These are phyloP conservation scores for Zostera marina DNA, from an alignment of 116 monocot species.

Conservation along the genomic window DNA sequence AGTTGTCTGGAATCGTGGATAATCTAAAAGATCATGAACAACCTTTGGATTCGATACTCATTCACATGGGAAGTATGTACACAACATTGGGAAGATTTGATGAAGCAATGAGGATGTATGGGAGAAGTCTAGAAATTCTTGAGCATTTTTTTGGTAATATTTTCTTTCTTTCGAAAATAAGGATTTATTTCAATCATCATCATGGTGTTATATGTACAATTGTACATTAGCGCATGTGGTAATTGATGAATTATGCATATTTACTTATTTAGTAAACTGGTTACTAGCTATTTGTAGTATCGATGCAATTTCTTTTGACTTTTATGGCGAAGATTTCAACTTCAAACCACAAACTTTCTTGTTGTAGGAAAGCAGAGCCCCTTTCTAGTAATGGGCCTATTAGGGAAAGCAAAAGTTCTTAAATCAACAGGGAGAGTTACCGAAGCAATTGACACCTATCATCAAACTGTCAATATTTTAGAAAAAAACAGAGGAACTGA, in stretches of 20 bases:
- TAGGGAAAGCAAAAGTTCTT: conserved; percentile 74
- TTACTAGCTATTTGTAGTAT: neutral
- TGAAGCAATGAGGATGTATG: conserved; percentile 43
- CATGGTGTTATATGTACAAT: neutral
- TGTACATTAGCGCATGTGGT: no score
- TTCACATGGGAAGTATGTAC: conserved; percentile 81
- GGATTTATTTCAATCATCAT: no score
- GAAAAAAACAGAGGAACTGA: conserved; percentile 42
- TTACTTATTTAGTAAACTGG: neutral
- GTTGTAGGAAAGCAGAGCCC: conserved; percentile 45
- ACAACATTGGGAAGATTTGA: conserved; percentile 37
- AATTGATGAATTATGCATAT: neutral
- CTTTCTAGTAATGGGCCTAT: conserved; percentile 50
- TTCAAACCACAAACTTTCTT: conserved; percentile 3
- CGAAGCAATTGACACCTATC: conserved; percentile 40
- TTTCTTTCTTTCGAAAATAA: no score
- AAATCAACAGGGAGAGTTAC: conserved; percentile 29
- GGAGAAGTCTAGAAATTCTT: conserved; percentile 44
- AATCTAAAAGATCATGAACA: conserved; percentile 25
- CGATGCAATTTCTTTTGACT: neutral
- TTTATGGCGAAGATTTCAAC: neutral
- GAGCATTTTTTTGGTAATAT: conserved; percentile 58
- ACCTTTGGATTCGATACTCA: conserved; percentile 49
- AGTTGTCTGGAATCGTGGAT: conserved; percentile 49
- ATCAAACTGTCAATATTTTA: conserved; percentile 33